A percentile compares a stretch with the other conserved stretches of the same genome.
Evolutionary conservation across 495 filamentous ascomycete species (phyloP).

Genomic region (Annulohypoxylon moriforme): DNA sequence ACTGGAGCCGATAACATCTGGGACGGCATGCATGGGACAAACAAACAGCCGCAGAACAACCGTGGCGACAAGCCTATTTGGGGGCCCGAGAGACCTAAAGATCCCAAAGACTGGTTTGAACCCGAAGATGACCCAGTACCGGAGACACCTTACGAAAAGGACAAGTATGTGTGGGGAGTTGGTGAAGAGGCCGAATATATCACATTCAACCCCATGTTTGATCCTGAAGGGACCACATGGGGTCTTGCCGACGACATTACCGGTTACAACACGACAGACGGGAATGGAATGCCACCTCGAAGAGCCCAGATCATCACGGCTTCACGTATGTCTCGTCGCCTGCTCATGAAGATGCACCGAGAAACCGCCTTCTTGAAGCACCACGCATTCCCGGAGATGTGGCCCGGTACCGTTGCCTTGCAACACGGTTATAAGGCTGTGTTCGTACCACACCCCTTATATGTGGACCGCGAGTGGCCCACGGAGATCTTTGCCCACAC

Average conservation of each 20-base stretch:
- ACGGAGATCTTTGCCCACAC: slow-evolving; percentile 78
- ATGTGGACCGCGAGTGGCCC: slow-evolving; percentile 92
- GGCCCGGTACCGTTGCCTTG: slow-evolving; percentile 83
- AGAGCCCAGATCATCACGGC: slow-evolving; percentile 90
- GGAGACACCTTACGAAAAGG: slow-evolving; percentile 75
- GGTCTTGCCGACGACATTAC: slow-evolving; percentile 86
- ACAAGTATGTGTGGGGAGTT: slow-evolving; percentile 88
- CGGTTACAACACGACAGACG: slow-evolving; percentile 78
- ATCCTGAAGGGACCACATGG: slow-evolving; percentile 91
- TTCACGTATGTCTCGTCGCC: slow-evolving; percentile 80
- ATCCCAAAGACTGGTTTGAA: slow-evolving; percentile 73
- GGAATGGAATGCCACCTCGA: slow-evolving; percentile 73
- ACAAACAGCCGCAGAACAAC: slow-evolving; percentile 43
- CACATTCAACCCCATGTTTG: slow-evolving; percentile 92
- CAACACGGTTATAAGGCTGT: slow-evolving; percentile 98
- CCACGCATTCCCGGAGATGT: slow-evolving; percentile 97
- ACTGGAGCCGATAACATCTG: slow-evolving; percentile 78
- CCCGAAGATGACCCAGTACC: slow-evolving; percentile 77
- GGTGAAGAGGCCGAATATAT: slow-evolving; percentile 94
- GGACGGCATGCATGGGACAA: slow-evolving; percentile 56
- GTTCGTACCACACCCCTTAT: slow-evolving; percentile 90
- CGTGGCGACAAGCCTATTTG: slow-evolving; percentile 78
- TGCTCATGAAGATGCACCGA: slow-evolving; percentile 88
- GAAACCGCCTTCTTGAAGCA: slow-evolving; percentile 84
- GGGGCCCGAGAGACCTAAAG: slow-evolving; percentile 80